Evolutionary conservation across 2,329 filamentous ascomycete genomes (phyloP).

Genomic region (Hypocrella siamensis): DNA sequence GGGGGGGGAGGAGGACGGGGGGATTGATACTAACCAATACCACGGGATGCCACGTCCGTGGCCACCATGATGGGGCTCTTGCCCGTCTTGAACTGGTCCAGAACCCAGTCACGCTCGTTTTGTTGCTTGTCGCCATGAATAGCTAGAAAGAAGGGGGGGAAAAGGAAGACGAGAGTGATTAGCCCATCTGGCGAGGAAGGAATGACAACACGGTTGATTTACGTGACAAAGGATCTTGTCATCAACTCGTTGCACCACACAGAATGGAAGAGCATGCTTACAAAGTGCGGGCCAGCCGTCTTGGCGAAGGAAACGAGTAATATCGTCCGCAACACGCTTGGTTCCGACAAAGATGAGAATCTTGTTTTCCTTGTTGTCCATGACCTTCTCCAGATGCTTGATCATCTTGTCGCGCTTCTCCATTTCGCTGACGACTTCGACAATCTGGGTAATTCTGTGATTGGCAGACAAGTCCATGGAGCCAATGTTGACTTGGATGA

Average conservation of each 20-base stretch:
- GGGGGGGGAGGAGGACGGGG: slow-evolving; percentile 29
- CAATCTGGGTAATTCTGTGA: slow-evolving; percentile 93
- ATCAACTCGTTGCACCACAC: too few species aligned
- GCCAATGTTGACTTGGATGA: slow-evolving; percentile 97
- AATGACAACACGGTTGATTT: slow-evolving; percentile 19
- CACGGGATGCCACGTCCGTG: slow-evolving; percentile 98
- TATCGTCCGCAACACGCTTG: slow-evolving; percentile 95
- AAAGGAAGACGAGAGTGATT: slow-evolving; percentile 3
- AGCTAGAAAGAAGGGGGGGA: slow-evolving; percentile 36
- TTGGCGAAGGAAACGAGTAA: slow-evolving; percentile 91
- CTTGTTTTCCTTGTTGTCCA: slow-evolving; percentile 95
- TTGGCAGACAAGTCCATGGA: slow-evolving; percentile 94
- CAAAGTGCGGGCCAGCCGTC: slow-evolving; percentile 96
- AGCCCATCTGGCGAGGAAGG: slow-evolving; percentile 14
- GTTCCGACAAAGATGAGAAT: slow-evolving; percentile 85
- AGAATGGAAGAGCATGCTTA: slow-evolving; percentile 31
- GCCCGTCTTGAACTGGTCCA: slow-evolving; percentile 98
- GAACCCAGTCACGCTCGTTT: slow-evolving; percentile 97
- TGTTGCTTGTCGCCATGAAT: slow-evolving; percentile 99
- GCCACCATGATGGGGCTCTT: slow-evolving; percentile 99
- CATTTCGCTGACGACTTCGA: slow-evolving; percentile 88
- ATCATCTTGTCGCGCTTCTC: slow-evolving; percentile 98
- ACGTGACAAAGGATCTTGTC: too few species aligned
- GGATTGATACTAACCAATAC: slow-evolving; percentile 89
- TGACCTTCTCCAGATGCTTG: slow-evolving; percentile 93